These are phyloP conservation scores for Xanthoconium purpureum DNA, from an alignment of 768 basidiomycete species.

Conservation along the genomic window DNA sequence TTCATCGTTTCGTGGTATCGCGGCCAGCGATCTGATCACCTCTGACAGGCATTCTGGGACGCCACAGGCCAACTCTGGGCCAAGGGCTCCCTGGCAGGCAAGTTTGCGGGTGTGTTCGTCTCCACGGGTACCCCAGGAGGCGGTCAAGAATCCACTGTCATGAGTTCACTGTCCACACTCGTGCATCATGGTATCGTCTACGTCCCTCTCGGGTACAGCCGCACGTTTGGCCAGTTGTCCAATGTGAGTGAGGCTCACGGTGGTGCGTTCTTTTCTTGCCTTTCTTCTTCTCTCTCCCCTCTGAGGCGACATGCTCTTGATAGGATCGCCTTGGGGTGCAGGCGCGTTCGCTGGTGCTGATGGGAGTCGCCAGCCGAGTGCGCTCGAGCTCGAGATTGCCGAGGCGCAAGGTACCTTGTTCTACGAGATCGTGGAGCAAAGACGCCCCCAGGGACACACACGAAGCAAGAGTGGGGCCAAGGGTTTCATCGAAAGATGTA, in stretches of 20 bases:
- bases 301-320: background rate
- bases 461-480: too few species aligned
- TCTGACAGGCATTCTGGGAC: slow-evolving; percentile 66
- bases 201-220: slow-evolving; percentile 68
- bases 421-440: slow-evolving; percentile 38
- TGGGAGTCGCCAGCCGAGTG: slow-evolving; percentile 48
- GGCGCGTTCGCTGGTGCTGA: slow-evolving; percentile 51
- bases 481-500: too few species aligned
- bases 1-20: background rate
- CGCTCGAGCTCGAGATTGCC: slow-evolving; percentile 24
- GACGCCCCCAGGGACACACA: background rate
- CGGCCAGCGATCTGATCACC: slow-evolving; percentile 2
- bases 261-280: too few species aligned
- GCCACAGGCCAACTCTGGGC: slow-evolving; percentile 66
- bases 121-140: slow-evolving; percentile 69
- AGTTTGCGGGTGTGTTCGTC: slow-evolving; percentile 72
- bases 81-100: slow-evolving; percentile 59
- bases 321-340: slow-evolving; percentile 79
- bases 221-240: slow-evolving; percentile 41
- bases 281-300: background rate
- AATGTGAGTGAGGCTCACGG: slow-evolving; percentile 40
- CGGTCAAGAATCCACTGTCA: slow-evolving; percentile 65
- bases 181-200: slow-evolving; percentile 70
- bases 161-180: slow-evolving; percentile 54
- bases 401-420: slow-evolving; percentile 51